Base-by-base conservation (phyloP, 495 filamentous ascomycete species). In the Tuber calosporum region DNA sequence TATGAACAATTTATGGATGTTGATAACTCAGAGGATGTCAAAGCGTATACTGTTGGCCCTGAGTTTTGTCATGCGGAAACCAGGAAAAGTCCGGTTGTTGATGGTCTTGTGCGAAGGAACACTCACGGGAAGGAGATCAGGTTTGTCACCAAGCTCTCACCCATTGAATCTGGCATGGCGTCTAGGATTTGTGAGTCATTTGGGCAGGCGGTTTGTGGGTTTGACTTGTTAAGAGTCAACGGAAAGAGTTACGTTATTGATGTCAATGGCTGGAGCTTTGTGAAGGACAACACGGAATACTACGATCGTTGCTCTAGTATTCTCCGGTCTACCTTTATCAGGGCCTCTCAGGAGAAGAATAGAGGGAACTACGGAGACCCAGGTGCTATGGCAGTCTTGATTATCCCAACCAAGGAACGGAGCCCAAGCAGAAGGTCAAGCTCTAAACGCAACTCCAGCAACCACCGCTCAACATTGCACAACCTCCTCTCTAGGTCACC, bases 221-320 rank as follows among this genome's bases (percentile, higher is more conserved):
- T 99, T 81, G 95, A 99, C 82, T 87, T 99, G 79, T 87, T 99
- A 70, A 90, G 95, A 26, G 91, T 92, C 3, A 89, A 87, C 38
- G 92, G 92, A 22, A 93, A 90, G 83, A 98, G 94, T 82, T 98
- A 92, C 83, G 95, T 99, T 20, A 98, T 99, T 75, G 95, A 99
- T 81, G 96, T 99, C 74, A 99, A 99, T 82, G 95, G 95, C 26
- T 99, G 95, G 95, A 97, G 94, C 80, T 99, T 99, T 81, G 95
- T 99, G 80, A 99, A 99, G 83, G 95, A 99, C 83, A 99, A 99
- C 80, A 93, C 97, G 67, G 93, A 96, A 67, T 99, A 99, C 79
- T 99, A 99, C 79, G 92, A 98, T 79, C 91, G 91, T 79, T 94
- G 90, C 77, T 89, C 95, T 20, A 88, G 84, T 69, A 96, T 98